A percentile compares a stretch with the other conserved stretches of the same genome.
Conservation (phyloP, 805 yeast species). For the Ascoidea tarda region DNA sequence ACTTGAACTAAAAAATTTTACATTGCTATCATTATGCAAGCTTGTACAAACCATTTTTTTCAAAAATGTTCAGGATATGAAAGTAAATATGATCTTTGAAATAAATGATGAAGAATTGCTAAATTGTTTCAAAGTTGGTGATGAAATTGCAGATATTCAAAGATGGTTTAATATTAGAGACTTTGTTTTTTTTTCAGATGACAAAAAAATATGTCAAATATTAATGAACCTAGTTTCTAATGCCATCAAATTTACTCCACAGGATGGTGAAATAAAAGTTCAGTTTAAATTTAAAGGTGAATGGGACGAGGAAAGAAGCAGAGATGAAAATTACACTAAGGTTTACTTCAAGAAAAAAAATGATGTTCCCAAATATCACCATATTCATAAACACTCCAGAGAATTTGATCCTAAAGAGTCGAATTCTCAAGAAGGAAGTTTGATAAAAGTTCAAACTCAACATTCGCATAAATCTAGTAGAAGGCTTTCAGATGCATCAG, state of each 20-base stretch:
- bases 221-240: slow-evolving; percentile 88
- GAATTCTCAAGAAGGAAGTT: background rate
- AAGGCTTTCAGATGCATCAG: background rate
- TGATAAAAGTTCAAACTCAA: no score
- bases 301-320: slow-evolving; percentile 43
- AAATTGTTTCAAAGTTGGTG: background rate
- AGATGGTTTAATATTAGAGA: slow-evolving; percentile 28
- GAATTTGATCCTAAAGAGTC: slow-evolving; percentile 13
- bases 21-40: slow-evolving; percentile 64
- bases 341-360: slow-evolving; percentile 26
- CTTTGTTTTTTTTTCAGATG: slow-evolving; percentile 71
- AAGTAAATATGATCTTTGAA: slow-evolving; percentile 50
- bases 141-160: background rate
- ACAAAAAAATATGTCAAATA: slow-evolving; percentile 81
- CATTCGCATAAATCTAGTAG: no score
- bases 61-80: slow-evolving; percentile 64
- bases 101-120: slow-evolving; percentile 18
- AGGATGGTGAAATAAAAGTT: slow-evolving; percentile 68
- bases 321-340: slow-evolving; percentile 22
- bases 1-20: slow-evolving; percentile 72
- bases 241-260: slow-evolving; percentile 85
- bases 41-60: slow-evolving; percentile 80
- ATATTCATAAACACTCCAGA: slow-evolving; percentile 29
- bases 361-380: slow-evolving; percentile 15
- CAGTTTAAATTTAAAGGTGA: slow-evolving; percentile 51